Evolutionary conservation across 495 filamentous ascomycete species (phyloP).

Genomic region (Penicillium salamii): DNA sequence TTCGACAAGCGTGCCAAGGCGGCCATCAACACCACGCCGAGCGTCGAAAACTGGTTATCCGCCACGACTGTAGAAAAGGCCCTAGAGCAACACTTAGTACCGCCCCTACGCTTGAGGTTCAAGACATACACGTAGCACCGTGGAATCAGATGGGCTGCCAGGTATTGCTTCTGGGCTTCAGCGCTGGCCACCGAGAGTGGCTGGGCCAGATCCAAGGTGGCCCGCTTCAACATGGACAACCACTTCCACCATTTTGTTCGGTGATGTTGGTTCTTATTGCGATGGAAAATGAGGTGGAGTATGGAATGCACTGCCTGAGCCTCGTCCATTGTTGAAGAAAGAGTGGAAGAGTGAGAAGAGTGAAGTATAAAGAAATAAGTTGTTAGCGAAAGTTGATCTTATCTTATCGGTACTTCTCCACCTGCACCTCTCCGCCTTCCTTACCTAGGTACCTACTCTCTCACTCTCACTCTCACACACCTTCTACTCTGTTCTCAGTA

Average conservation of each 20-base stretch:
- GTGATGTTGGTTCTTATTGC: slow-evolving; percentile 81
- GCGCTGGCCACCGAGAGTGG: neutral
- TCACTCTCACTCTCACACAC: too few relatives aligned
- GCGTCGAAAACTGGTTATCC: slow-evolving; percentile 69
- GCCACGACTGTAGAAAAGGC: slow-evolving; percentile 69
- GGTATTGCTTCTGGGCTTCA: slow-evolving; percentile 21
- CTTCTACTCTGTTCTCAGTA: neutral
- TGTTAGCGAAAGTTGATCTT: too few relatives aligned
- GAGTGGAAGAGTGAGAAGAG: too few relatives aligned
- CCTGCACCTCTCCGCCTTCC: too few relatives aligned
- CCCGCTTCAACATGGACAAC: slow-evolving; percentile 64
- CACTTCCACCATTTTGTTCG: slow-evolving; percentile 70
- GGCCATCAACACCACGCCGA: slow-evolving; percentile 74
- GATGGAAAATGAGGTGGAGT: slow-evolving; percentile 66
- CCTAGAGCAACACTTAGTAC: slow-evolving; percentile 25
- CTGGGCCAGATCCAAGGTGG: slow-evolving; percentile 46
- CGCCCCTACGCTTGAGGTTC: too few relatives aligned
- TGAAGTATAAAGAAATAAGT: neutral
- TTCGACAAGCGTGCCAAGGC: slow-evolving; percentile 58
- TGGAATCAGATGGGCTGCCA: slow-evolving; percentile 36
- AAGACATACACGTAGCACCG: slow-evolving; percentile 45
- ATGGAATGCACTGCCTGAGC: slow-evolving; percentile 31
- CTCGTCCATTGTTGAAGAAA: slow-evolving; percentile 27
- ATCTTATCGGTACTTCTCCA: too few relatives aligned
- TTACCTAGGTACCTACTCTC: too few relatives aligned